phyloP scores from a whole-genome alignment of 2,329 filamentous ascomycete species.

The Verticillium dahliae region DNA sequence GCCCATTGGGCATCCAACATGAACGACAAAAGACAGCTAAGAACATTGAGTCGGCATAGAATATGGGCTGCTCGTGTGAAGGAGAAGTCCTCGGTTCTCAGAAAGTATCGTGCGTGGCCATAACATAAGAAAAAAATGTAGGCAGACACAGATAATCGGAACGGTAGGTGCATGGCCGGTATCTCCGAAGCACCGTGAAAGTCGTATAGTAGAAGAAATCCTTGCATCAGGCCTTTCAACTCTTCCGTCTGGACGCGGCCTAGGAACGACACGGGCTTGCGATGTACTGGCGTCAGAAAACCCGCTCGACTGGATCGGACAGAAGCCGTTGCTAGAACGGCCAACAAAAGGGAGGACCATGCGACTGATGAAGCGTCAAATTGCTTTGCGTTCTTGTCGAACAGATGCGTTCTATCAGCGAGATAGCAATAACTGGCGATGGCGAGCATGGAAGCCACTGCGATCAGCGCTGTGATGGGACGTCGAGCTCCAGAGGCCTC shows the following conservation, averaged over 20 bases:
- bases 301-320: not conserved
- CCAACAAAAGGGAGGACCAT: constrained; percentile 13
- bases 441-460: constrained; percentile 17
- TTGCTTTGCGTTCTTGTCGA: constrained; percentile 44
- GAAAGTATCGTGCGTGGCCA: constrained; percentile 53
- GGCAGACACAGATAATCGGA: constrained; percentile 45
- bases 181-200: constrained; percentile 43
- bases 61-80: constrained; percentile 36
- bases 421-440: constrained; percentile 38
- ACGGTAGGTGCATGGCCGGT: constrained; percentile 46
- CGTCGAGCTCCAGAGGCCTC: constrained; percentile 16
- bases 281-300: not conserved
- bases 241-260: constrained; percentile 54
- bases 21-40: constrained; percentile 46
- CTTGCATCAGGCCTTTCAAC: constrained; percentile 62
- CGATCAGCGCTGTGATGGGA: constrained; percentile 16
- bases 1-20: constrained; percentile 46
- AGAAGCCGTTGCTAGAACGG: constrained; percentile 13
- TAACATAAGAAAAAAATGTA: constrained; percentile 60
- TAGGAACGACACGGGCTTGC: constrained; percentile 20
- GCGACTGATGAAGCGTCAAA: constrained; percentile 24
- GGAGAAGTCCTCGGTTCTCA: constrained; percentile 50
- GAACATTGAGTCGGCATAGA: constrained; percentile 50
- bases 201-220: constrained; percentile 44
- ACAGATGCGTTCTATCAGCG: constrained; percentile 46